Conservation (phyloP, 306 rosid genomes). For the Vigna trinervia region DNA sequence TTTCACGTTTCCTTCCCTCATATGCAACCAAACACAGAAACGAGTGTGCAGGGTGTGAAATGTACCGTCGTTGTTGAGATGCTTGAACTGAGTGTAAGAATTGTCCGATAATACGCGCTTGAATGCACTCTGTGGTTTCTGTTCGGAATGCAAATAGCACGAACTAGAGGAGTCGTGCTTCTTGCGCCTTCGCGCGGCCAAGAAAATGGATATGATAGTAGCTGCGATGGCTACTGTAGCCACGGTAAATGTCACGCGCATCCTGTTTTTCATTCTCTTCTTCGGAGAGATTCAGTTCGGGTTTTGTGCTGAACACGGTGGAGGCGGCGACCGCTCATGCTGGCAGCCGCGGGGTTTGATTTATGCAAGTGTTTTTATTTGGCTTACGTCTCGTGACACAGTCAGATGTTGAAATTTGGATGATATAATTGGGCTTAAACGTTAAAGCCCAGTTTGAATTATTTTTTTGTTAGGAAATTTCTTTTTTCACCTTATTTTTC, state of each 20-base stretch:
- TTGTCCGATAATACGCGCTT: conserved; percentile 83
- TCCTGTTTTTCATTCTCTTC: conserved; percentile 49
- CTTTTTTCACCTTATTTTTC: too few relatives aligned
- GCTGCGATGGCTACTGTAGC: conserved; percentile 55
- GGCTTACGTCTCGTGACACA: conserved; percentile 21
- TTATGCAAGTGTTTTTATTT: neutral
- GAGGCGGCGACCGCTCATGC: conserved; percentile 46
- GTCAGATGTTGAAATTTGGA: neutral
- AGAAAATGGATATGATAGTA: conserved; percentile 56
- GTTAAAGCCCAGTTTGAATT: conserved; percentile 11
- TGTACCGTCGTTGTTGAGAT: conserved; percentile 51
- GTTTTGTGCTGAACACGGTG: conserved; percentile 14
- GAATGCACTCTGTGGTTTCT: conserved; percentile 72
- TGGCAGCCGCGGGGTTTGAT: conserved; percentile 31
- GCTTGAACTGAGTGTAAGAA: conserved; percentile 75
- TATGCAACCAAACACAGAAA: neutral
- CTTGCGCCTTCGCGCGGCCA: conserved; percentile 51
- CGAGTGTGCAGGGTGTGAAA: conserved; percentile 1
- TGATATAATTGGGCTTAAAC: neutral
- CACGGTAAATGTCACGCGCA: conserved; percentile 55
- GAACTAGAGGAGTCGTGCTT: conserved; percentile 47
- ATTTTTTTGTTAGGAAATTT: too few relatives aligned
- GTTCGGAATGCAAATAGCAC: conserved; percentile 70
- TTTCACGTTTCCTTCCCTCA: conserved; percentile 3
- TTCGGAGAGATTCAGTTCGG: conserved; percentile 21